Percentiles rank a stretch among this genome's conserved stretches.
These are phyloP conservation scores for Fonsecaea monophora DNA, from an alignment of 2,329 filamentous ascomycete genomes.

Conservation along the genomic window DNA sequence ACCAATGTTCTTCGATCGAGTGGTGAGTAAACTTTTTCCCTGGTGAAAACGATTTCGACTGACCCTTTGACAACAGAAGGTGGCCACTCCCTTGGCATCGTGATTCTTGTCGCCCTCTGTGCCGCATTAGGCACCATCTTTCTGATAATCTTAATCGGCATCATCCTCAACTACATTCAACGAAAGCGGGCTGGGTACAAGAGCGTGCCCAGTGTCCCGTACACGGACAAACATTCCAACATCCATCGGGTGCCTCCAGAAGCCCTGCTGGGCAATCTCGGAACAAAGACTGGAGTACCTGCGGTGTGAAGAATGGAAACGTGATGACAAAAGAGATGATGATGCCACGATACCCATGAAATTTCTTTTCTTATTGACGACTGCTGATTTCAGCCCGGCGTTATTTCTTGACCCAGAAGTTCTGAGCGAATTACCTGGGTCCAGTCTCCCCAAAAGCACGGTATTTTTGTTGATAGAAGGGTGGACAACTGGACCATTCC, in stretches of 20 bases:
- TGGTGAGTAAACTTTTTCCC: constrained; percentile 57
- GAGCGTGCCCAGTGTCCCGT: constrained; percentile 52
- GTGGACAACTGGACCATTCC: constrained; percentile 2
- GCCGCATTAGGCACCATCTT: constrained; percentile 56
- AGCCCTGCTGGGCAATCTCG: constrained; percentile 49
- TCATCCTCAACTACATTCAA: constrained; percentile 57
- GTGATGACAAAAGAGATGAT: constrained; percentile 11
- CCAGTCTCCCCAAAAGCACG: constrained; percentile 5
- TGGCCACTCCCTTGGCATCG: constrained; percentile 53
- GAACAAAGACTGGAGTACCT: constrained; percentile 28
- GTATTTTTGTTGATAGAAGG: constrained; percentile 8
- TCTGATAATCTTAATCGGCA: constrained; percentile 55
- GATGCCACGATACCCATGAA: constrained; percentile 36
- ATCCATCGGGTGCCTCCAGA: constrained; percentile 56
- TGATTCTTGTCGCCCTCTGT: constrained; percentile 56
- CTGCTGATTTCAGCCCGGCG: neutral
- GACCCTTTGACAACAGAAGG: constrained; percentile 41
- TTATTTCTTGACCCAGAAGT: neutral
- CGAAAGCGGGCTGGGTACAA: constrained; percentile 56
- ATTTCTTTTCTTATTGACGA: constrained; percentile 18
- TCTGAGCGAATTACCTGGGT: neutral
- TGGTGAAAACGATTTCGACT: constrained; percentile 10
- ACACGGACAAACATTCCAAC: constrained; percentile 54
- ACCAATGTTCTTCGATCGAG: constrained; percentile 73
- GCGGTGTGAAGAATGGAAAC: constrained; percentile 25